phyloP scores from a whole-genome alignment of 192 early-diverging fungal genomes.

The Coemansia sp. region DNA sequence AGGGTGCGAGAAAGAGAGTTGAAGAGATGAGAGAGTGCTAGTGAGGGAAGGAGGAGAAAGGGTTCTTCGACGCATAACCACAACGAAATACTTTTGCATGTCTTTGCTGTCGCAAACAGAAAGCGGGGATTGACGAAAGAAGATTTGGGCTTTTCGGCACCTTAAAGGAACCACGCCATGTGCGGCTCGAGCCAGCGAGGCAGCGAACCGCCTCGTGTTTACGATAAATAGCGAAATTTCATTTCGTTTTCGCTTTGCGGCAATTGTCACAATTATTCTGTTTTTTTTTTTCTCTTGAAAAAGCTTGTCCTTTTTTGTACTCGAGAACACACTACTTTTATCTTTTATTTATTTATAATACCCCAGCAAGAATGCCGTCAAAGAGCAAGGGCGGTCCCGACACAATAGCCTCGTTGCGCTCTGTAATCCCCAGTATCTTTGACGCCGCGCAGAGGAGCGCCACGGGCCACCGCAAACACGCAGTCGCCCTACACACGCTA shows the following conservation, averaged over 20 bases:
- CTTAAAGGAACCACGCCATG: not conserved
- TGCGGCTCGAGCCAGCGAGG: conserved; percentile 1
- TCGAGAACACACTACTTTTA: not conserved
- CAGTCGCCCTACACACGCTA: conserved; percentile 73
- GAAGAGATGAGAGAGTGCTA: not conserved
- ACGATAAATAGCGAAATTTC: not conserved
- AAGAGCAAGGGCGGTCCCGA: conserved; percentile 40
- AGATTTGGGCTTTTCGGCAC: too few species aligned
- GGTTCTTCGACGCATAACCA: not conserved
- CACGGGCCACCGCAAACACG: conserved; percentile 70
- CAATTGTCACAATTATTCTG: not conserved
- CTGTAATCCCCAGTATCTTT: conserved; percentile 68
- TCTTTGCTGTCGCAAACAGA: not conserved
- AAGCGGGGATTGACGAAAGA: not conserved
- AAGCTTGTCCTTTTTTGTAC: not conserved
- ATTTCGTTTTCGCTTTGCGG: not conserved
- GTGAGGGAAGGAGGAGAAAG: not conserved
- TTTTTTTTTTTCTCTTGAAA: not conserved
- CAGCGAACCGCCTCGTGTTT: not conserved
- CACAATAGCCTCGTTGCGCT: conserved; percentile 51
- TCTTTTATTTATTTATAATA: not conserved
- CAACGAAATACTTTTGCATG: not conserved
- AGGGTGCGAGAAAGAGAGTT: conserved; percentile 5
- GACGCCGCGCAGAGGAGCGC: conserved; percentile 71
- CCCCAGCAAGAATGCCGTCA: conserved; percentile 18